Conservation (phyloP, 495 filamentous ascomycete genomes). For the Lasiosphaeris hirsuta region DNA sequence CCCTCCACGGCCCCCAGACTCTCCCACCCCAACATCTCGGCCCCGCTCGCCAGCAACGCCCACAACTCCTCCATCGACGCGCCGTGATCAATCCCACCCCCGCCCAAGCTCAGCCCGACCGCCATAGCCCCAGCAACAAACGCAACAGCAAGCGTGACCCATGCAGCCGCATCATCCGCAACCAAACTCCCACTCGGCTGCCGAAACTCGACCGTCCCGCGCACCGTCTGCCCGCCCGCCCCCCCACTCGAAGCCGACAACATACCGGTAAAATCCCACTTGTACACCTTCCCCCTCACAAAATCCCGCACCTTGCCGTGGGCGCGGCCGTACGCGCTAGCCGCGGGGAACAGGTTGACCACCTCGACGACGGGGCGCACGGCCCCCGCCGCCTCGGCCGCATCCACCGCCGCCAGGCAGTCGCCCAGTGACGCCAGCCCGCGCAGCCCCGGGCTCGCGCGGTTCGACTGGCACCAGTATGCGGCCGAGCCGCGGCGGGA, state of each 20-base stretch:
- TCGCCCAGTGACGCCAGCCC: neutral
- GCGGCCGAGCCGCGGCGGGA: slow-evolving; percentile 1
- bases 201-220: slow-evolving; percentile 30
- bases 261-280: slow-evolving; percentile 32
- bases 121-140: slow-evolving; percentile 26
- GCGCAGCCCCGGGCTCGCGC: slow-evolving; percentile 11
- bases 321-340: slow-evolving; percentile 14
- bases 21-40: slow-evolving; percentile 23
- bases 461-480: slow-evolving; percentile 30
- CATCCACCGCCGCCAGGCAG: slow-evolving; percentile 16
- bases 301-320: slow-evolving; percentile 22
- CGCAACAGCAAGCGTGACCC: slow-evolving; percentile 22
- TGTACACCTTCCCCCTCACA: slow-evolving; percentile 30
- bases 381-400: neutral
- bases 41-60: slow-evolving; percentile 21
- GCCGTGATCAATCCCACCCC: slow-evolving; percentile 6
- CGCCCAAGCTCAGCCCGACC: slow-evolving; percentile 6
- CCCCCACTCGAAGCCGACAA: neutral
- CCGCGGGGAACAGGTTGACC: slow-evolving; percentile 25
- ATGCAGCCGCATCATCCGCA: slow-evolving; percentile 19
- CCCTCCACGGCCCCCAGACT: slow-evolving; percentile 20
- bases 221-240: neutral
- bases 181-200: slow-evolving; percentile 24
- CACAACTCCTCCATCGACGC: slow-evolving; percentile 23
- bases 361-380: slow-evolving; percentile 12